Percentiles rank a stretch among this genome's conserved stretches.
These are phyloP conservation scores for Taxawa tesnikishii DNA, from an alignment of 2,329 filamentous ascomycete genomes.

Conservation along the genomic window DNA sequence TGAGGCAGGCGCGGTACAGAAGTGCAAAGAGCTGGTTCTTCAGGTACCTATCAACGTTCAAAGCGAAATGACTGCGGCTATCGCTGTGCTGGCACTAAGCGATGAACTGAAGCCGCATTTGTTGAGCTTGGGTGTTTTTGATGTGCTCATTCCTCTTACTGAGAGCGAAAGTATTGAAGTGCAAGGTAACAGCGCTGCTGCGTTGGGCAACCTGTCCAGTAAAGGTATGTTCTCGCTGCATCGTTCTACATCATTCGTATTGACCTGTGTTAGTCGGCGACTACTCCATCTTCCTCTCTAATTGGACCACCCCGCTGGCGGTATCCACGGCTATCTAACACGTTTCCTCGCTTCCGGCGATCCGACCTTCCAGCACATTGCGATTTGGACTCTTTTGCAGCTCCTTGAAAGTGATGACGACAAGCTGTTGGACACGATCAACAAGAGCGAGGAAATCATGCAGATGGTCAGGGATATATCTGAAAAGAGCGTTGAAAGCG, in stretches of 20 bases:
- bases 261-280: constrained; percentile 58
- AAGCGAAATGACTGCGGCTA: constrained; percentile 98
- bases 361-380: constrained; percentile 96
- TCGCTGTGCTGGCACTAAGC: constrained; percentile 87
- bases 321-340: constrained; percentile 88
- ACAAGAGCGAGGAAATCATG: constrained; percentile 81
- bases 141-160: constrained; percentile 88
- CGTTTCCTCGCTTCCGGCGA: constrained; percentile 91
- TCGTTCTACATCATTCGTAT: too few relatives aligned
- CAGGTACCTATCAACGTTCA: constrained; percentile 90
- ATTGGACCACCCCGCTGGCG: constrained; percentile 90
- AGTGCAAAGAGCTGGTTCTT: constrained; percentile 93
- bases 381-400: constrained; percentile 94
- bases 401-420: constrained; percentile 91
- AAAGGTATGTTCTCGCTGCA: constrained; percentile 64
- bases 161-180: constrained; percentile 95
- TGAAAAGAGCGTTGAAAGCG: constrained; percentile 76
- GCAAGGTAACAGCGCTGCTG: constrained; percentile 94
- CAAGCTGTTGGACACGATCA: constrained; percentile 75
- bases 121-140: constrained; percentile 84
- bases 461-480: constrained; percentile 86
- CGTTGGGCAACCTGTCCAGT: constrained; percentile 87
- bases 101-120: constrained; percentile 91
- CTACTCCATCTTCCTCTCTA: constrained; percentile 88
- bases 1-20: constrained; percentile 91